These are phyloP conservation scores for Hyphopichia fennica DNA, from an alignment of 1,139 yeast genomes.

Conservation along the genomic window DNA sequence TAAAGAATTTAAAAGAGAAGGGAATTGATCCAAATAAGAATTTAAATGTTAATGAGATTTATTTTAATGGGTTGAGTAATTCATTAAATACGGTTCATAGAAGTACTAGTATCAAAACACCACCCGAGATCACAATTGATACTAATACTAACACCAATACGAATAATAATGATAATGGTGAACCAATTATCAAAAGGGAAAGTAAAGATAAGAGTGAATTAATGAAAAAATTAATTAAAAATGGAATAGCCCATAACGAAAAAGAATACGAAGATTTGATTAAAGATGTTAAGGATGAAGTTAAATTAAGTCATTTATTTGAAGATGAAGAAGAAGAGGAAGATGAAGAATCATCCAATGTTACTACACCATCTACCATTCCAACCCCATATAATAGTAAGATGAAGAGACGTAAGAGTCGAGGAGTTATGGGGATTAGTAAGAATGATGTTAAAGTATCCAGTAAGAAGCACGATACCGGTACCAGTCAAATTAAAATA, in stretches of 20 bases:
- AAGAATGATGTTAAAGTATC: background rate
- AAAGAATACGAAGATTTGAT: constrained; percentile 26
- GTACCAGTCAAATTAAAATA: too few relatives aligned
- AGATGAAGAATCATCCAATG: constrained; percentile 1
- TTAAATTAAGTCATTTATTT: constrained; percentile 27
- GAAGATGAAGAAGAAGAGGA: constrained; percentile 29
- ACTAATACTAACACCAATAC: background rate
- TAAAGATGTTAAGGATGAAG: constrained; percentile 23
- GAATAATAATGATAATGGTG: background rate
- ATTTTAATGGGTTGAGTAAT: constrained; percentile 34
- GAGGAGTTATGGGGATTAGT: constrained; percentile 23
- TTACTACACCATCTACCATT: background rate
- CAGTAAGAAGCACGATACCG: too few relatives aligned
- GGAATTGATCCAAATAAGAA: constrained; percentile 41
- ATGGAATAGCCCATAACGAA: constrained; percentile 21
- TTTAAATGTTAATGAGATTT: constrained; percentile 40
- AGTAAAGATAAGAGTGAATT: constrained; percentile 20
- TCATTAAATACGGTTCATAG: constrained; percentile 4
- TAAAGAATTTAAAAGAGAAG: constrained; percentile 41
- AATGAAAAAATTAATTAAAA: constrained; percentile 30
- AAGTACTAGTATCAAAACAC: background rate
- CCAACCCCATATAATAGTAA: constrained; percentile 1
- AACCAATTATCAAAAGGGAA: background rate
- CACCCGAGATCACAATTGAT: too few relatives aligned
- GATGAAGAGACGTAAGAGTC: constrained; percentile 25